Evolutionary conservation across 2,329 filamentous ascomycete species (phyloP).

Genomic region (Xylariaceae sp.): DNA sequence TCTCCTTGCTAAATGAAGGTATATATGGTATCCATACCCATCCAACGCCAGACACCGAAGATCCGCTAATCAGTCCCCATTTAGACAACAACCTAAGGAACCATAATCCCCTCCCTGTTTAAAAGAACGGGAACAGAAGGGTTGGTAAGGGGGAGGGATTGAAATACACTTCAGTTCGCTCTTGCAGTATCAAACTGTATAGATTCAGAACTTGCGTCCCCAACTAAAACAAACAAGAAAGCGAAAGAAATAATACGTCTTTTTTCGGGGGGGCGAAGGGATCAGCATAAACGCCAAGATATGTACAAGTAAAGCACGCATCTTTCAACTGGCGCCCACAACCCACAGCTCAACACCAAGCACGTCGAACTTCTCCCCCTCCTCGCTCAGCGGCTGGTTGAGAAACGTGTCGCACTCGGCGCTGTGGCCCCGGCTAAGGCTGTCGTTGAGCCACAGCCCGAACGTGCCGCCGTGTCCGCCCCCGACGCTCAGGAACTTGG

Average conservation of each 20-base stretch:
- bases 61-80: too few species aligned
- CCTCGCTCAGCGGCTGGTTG: constrained; percentile 89
- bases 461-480: constrained; percentile 88
- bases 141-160: background rate
- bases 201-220: background rate
- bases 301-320: too few species aligned
- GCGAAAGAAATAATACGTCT: background rate
- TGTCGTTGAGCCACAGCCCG: constrained; percentile 88
- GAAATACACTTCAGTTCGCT: background rate
- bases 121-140: background rate
- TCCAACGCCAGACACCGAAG: too few species aligned
- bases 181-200: too few species aligned
- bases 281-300: too few species aligned
- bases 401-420: constrained; percentile 85
- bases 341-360: constrained; percentile 92
- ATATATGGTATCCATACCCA: too few species aligned
- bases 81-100: too few species aligned
- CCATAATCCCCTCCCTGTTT: too few species aligned
- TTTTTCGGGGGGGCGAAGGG: too few species aligned
- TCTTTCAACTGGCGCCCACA: constrained; percentile 53
- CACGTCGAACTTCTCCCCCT: constrained; percentile 87
- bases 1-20: too few species aligned
- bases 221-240: too few species aligned
- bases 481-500: constrained; percentile 64
- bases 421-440: constrained; percentile 78